These are phyloP conservation scores for Trichosporon faecale DNA, from an alignment of 1,284 basidiomycete species.

Conservation along the genomic window DNA sequence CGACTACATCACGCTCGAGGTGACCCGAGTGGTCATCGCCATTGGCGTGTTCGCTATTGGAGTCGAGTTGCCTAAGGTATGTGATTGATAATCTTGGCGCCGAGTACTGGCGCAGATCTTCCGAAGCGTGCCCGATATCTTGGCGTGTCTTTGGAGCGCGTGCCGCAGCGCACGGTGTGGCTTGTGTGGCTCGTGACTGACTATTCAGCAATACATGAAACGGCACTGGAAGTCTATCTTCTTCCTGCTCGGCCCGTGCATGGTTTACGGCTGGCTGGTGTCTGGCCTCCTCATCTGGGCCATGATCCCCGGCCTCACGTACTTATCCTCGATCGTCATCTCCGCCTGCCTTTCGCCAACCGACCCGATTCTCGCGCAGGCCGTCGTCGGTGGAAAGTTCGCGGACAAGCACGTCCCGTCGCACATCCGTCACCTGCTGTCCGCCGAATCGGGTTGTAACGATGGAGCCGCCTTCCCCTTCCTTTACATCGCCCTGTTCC, in stretches of 20 bases:
- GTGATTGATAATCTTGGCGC: constrained; percentile 15
- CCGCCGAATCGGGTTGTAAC: constrained; percentile 88
- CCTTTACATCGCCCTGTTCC: constrained; percentile 82
- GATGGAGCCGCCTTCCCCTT: constrained; percentile 97
- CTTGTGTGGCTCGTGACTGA: constrained; percentile 7
- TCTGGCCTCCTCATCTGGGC: constrained; percentile 82
- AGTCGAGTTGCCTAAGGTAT: constrained; percentile 80
- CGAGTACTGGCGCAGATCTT: not conserved
- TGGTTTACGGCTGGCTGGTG: constrained; percentile 83
- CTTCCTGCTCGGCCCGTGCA: constrained; percentile 82
- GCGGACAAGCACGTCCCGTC: constrained; percentile 97
- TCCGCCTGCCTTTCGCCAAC: constrained; percentile 95
- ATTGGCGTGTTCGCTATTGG: constrained; percentile 98
- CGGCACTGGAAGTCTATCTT: constrained; percentile 85
- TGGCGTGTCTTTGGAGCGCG: not conserved
- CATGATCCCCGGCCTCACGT: constrained; percentile 78
- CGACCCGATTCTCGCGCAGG: constrained; percentile 66
- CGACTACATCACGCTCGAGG: constrained; percentile 77
- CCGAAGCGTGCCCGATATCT: not conserved
- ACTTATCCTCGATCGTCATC: constrained; percentile 80
- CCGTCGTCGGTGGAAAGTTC: constrained; percentile 91
- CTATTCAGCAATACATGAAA: constrained; percentile 68
- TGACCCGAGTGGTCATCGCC: constrained; percentile 93
- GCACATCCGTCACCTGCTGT: constrained; percentile 87
- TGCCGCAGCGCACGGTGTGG: too few relatives aligned